These are phyloP conservation scores for Senecio squalidus DNA, from an alignment of 140 eudicot genomes.

Conservation along the genomic window DNA sequence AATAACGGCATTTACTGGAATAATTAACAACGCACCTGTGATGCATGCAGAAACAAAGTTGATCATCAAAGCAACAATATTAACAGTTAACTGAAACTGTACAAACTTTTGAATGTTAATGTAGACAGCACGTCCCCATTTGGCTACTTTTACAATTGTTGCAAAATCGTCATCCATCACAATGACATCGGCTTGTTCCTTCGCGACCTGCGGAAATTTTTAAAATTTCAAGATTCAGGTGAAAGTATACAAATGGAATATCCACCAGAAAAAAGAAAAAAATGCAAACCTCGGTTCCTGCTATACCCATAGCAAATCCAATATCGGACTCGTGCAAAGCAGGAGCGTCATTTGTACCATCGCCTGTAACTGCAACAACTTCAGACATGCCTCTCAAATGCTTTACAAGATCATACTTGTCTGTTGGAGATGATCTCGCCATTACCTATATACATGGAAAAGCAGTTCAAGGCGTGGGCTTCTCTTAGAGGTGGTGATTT, in stretches of 20 bases:
- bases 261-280: not conserved
- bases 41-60: slow-evolving; percentile 92
- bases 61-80: slow-evolving; percentile 94
- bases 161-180: slow-evolving; percentile 90
- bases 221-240: not conserved
- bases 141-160: slow-evolving; percentile 90
- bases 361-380: slow-evolving; percentile 98
- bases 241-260: not conserved
- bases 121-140: slow-evolving; percentile 97
- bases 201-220: slow-evolving; percentile 67
- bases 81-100: slow-evolving; percentile 95
- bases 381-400: slow-evolving; percentile 58
- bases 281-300: slow-evolving; percentile 92
- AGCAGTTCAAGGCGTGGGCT: slow-evolving; percentile 4
- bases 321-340: slow-evolving; percentile 94
- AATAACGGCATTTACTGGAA: not conserved
- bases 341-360: slow-evolving; percentile 99
- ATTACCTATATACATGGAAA: slow-evolving; percentile 52
- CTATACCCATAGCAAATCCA: slow-evolving; percentile 99
- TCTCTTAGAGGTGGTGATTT: not conserved
- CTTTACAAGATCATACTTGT: slow-evolving; percentile 75
- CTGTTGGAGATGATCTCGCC: slow-evolving; percentile 96
- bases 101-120: slow-evolving; percentile 96
- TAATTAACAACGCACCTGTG: slow-evolving; percentile 45
- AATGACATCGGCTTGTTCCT: slow-evolving; percentile 95